A percentile compares a stretch with the other conserved stretches of the same genome.
phyloP scores from a whole-genome alignment of 352 stramenopile genomes.

The Pythium phragmitis region DNA sequence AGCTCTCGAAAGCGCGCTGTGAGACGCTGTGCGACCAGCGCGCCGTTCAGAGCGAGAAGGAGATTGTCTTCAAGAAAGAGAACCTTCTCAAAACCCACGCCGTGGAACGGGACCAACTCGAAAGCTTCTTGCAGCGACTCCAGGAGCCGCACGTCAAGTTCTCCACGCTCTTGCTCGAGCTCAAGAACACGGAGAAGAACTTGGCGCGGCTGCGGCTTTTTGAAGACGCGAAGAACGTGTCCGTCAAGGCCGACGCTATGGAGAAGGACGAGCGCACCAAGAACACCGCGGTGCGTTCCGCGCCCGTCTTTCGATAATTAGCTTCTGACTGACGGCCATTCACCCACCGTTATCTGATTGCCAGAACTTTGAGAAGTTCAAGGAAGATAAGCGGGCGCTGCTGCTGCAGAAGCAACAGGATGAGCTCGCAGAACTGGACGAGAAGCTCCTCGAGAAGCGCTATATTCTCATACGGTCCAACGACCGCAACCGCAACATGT shows the following conservation, averaged over 20 bases:
- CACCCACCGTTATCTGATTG: background rate
- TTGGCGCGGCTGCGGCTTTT: conserved; percentile 59
- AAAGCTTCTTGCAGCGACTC: conserved; percentile 56
- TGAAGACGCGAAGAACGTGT: conserved; percentile 77
- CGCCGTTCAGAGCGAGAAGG: conserved; percentile 32
- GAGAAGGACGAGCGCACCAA: conserved; percentile 52
- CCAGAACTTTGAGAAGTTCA: conserved; percentile 60
- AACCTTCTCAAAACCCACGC: conserved; percentile 61
- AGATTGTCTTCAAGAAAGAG: conserved; percentile 45
- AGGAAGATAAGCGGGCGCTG: conserved; percentile 51
- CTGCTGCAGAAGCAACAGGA: conserved; percentile 54
- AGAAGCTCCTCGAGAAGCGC: conserved; percentile 72
- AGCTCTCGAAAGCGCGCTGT: conserved; percentile 39
- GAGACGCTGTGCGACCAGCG: conserved; percentile 36
- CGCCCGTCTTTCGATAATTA: background rate
- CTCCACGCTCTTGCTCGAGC: conserved; percentile 63
- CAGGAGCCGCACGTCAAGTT: conserved; percentile 67
- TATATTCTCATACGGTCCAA: conserved; percentile 64
- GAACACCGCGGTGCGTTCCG: conserved; percentile 31
- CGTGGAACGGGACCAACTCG: conserved; percentile 59
- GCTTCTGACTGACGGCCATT: background rate
- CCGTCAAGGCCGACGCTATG: conserved; percentile 49
- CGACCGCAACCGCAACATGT: conserved; percentile 57
- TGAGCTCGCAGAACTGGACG: conserved; percentile 55
- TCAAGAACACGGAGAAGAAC: conserved; percentile 73